Evolutionary conservation across 306 rosid genomes (phyloP).

Genomic region (Malus asiatica): DNA sequence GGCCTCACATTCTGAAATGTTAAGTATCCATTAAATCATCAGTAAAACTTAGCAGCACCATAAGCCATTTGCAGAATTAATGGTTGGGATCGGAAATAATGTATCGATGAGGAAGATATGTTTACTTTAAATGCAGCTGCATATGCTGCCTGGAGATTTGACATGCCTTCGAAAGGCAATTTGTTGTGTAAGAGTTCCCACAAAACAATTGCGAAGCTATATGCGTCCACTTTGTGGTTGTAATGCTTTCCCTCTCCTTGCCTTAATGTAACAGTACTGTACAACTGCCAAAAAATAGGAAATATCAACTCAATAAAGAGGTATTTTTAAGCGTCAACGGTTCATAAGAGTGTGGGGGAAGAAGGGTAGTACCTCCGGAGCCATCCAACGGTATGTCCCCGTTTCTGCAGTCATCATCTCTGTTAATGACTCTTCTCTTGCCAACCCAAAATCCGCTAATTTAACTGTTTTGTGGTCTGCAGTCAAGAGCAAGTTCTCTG

Average conservation of each 20-base stretch:
- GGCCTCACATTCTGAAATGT: constrained; percentile 88
- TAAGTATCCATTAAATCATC: constrained; percentile 12
- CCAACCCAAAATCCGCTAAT: constrained; percentile 94
- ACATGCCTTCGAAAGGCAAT: constrained; percentile 97
- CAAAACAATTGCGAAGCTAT: constrained; percentile 87
- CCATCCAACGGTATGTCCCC: constrained; percentile 98
- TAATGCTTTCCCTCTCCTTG: constrained; percentile 97
- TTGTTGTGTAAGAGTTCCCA: constrained; percentile 96
- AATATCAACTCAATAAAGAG: constrained; percentile 13
- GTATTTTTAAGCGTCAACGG: neutral
- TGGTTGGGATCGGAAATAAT: neutral
- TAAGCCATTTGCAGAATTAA: neutral
- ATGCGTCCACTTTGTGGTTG: constrained; percentile 93
- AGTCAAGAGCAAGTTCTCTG: constrained; percentile 83
- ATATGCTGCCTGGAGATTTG: constrained; percentile 96
- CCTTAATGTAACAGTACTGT: constrained; percentile 89
- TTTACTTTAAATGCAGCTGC: constrained; percentile 90
- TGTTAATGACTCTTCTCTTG: constrained; percentile 86
- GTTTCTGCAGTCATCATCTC: constrained; percentile 99
- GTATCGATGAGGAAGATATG: neutral
- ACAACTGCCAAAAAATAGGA: constrained; percentile 47
- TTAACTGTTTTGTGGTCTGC: constrained; percentile 74
- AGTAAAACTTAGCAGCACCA: constrained; percentile 2
- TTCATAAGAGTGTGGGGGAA: neutral
- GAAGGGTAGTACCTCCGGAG: constrained; percentile 67